Evolutionary conservation across 352 stramenopile genomes (phyloP).

Genomic region (Globisporangium viniferum): DNA sequence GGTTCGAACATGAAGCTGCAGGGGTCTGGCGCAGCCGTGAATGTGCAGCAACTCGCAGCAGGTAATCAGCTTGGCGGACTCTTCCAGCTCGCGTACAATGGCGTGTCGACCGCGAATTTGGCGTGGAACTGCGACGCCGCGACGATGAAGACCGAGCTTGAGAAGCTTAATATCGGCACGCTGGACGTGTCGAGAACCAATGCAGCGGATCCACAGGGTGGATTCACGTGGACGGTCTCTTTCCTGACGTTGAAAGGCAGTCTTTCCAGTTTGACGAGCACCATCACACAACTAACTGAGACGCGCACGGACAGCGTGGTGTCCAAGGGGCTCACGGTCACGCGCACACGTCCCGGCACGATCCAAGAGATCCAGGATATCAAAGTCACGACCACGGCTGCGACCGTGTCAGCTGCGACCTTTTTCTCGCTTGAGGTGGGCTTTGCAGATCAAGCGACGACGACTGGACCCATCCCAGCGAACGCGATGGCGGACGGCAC

Average conservation of each 20-base stretch:
- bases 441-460: conserved; percentile 41
- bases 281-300: conserved; percentile 39
- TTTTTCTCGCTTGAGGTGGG: conserved; percentile 45
- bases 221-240: conserved; percentile 94
- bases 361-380: conserved; percentile 69
- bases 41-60: conserved; percentile 28
- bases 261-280: conserved; percentile 30
- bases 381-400: conserved; percentile 42
- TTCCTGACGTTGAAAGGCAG: conserved; percentile 80
- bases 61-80: conserved; percentile 70
- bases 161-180: conserved; percentile 48
- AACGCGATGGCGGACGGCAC: conserved; percentile 57
- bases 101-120: conserved; percentile 68
- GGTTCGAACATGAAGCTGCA: conserved; percentile 33
- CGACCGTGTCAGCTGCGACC: conserved; percentile 29
- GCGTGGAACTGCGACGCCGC: conserved; percentile 66
- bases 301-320: conserved; percentile 40
- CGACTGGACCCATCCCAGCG: conserved; percentile 83
- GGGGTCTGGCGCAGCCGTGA: conserved; percentile 32
- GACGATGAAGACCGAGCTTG: conserved; percentile 63
- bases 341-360: conserved; percentile 38
- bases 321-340: conserved; percentile 52
- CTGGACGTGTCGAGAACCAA: conserved; percentile 59
- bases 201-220: conserved; percentile 74
- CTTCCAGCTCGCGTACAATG: conserved; percentile 56